phyloP scores from a whole-genome alignment of 345 rosid genomes.

The Sonneratia alba region DNA sequence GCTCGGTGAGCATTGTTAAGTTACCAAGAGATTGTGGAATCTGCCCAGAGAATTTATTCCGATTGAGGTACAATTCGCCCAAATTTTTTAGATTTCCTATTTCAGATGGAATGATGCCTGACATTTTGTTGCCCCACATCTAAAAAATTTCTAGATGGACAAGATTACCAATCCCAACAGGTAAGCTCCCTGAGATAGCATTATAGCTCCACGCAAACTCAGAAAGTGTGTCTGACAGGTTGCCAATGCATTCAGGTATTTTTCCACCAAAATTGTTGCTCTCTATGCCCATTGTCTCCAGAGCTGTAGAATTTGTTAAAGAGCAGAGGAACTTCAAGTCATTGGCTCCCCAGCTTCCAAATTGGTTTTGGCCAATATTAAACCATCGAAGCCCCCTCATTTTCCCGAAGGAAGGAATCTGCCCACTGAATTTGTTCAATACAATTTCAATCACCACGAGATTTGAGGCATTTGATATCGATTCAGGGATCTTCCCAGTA shows the following conservation, averaged over 20 bases:
- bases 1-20: background rate
- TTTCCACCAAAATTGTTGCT: slow-evolving; percentile 2
- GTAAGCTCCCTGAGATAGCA: slow-evolving; percentile 11
- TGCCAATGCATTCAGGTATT: slow-evolving; percentile 5
- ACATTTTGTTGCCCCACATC: background rate
- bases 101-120: slow-evolving; percentile 6
- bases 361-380: slow-evolving; percentile 3
- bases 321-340: slow-evolving; percentile 3
- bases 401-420: slow-evolving; percentile 1
- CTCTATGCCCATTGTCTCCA: background rate
- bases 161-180: slow-evolving; percentile 5
- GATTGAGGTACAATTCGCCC: background rate
- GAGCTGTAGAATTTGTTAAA: slow-evolving; percentile 2
- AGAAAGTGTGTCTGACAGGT: background rate
- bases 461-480: slow-evolving; percentile 1
- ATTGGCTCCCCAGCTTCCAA: background rate
- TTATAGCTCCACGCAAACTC: background rate
- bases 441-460: background rate
- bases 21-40: slow-evolving; percentile 16
- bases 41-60: background rate
- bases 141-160: background rate
- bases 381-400: slow-evolving; percentile 4
- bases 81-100: background rate
- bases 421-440: background rate
- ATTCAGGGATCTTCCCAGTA: slow-evolving; percentile 2